A percentile compares a stretch with the other conserved stretches of the same genome.
Evolutionary conservation across 2,329 filamentous ascomycete species (phyloP).

Genomic region (Colletotrichum sp.): DNA sequence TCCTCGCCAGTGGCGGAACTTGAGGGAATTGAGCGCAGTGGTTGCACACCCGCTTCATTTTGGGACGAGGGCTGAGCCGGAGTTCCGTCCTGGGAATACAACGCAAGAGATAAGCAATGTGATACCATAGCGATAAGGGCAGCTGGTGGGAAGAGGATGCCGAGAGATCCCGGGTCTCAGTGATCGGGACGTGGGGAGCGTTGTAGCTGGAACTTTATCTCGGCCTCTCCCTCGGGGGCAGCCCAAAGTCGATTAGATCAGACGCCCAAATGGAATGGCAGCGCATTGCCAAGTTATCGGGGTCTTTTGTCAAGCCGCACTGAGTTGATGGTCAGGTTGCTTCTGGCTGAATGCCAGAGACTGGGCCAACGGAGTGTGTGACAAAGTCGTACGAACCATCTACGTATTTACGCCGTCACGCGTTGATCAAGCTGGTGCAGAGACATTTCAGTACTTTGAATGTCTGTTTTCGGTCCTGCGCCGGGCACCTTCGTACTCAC

Average conservation of each 20-base stretch:
- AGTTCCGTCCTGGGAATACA: neutral
- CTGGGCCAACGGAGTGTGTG: neutral
- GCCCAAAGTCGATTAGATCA: neutral
- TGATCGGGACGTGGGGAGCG: neutral
- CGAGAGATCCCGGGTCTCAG: neutral
- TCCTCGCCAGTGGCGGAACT: neutral
- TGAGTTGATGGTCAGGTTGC: neutral
- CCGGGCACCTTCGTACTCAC: neutral
- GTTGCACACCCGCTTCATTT: neutral
- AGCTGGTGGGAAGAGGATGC: neutral
- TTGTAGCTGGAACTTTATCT: neutral
- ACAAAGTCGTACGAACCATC: neutral
- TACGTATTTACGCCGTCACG: neutral
- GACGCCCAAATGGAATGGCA: neutral
- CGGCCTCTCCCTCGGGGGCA: neutral
- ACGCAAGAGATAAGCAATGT: neutral
- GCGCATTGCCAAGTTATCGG: neutral
- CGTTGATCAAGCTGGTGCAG: neutral
- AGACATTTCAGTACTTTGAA: neutral
- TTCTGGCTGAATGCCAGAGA: neutral
- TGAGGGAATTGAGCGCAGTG: neutral
- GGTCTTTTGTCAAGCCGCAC: neutral
- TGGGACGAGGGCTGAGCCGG: neutral
- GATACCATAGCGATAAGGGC: neutral
- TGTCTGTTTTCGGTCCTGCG: neutral